These are phyloP conservation scores for Aspergillus transmontanensis DNA, from an alignment of 2,329 filamentous ascomycete species.

Conservation along the genomic window DNA sequence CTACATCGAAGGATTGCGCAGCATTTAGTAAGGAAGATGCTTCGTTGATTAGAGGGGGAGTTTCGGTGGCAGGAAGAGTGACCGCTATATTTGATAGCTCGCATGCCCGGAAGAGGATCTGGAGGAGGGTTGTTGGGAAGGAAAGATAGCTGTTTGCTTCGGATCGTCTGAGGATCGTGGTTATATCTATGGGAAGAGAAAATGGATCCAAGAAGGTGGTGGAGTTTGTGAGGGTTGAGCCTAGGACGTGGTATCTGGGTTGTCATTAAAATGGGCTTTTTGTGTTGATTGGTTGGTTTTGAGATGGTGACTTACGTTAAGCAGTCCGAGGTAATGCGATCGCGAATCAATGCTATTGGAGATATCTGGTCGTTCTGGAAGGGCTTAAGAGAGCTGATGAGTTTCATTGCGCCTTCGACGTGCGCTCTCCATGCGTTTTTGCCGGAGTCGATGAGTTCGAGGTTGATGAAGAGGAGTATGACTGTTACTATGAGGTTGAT, in stretches of 20 bases:
- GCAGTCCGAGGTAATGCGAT: not conserved
- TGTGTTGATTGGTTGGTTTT: too few species aligned
- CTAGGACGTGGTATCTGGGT: not conserved
- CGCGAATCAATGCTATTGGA: not conserved
- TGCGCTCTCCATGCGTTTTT: conserved; percentile 7
- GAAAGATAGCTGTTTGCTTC: conserved; percentile 9
- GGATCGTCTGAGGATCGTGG: not conserved
- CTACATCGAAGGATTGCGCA: not conserved
- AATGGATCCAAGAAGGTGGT: not conserved
- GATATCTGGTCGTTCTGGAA: not conserved
- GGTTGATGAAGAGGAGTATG: not conserved
- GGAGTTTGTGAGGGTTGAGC: not conserved
- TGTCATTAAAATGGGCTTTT: not conserved
- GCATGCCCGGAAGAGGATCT: conserved; percentile 10
- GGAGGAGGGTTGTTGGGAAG: conserved; percentile 3
- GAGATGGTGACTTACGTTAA: not conserved
- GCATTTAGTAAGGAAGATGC: not conserved
- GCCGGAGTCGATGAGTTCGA: not conserved
- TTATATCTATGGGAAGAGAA: not conserved
- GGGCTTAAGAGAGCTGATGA: not conserved
- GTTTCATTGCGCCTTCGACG: conserved; percentile 3
- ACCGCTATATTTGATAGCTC: not conserved
- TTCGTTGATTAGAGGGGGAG: not conserved
- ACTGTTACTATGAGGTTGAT: not conserved
- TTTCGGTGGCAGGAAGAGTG: not conserved